phyloP scores from a whole-genome alignment of 306 rosid genomes.

The Lablab purpureus region DNA sequence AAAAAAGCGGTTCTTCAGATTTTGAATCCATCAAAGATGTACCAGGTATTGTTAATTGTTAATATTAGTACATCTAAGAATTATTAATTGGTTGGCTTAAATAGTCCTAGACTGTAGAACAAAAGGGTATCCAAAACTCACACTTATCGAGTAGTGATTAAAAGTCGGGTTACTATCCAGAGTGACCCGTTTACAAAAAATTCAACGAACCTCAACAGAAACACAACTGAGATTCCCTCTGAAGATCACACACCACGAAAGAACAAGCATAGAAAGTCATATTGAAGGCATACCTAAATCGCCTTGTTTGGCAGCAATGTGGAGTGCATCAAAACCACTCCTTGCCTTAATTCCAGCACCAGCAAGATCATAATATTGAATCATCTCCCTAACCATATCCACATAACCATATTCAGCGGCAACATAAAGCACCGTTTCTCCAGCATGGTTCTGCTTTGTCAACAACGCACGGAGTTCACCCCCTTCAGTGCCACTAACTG shows the following conservation, averaged over 20 bases:
- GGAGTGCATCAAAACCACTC: slow-evolving; percentile 95
- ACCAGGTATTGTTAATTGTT: not conserved
- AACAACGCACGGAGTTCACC: slow-evolving; percentile 57
- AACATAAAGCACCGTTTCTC: slow-evolving; percentile 89
- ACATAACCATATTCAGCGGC: slow-evolving; percentile 89
- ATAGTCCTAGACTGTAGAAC: not conserved
- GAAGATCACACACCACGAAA: slow-evolving; percentile 28
- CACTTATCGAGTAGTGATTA: not conserved
- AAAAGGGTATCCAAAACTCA: not conserved
- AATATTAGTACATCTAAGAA: not conserved
- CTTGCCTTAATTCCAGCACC: slow-evolving; percentile 88
- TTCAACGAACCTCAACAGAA: not conserved
- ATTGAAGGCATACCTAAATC: slow-evolving; percentile 65
- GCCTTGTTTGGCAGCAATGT: slow-evolving; percentile 98
- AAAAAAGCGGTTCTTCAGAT: not conserved
- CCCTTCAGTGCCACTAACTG: slow-evolving; percentile 57
- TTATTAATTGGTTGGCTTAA: not conserved
- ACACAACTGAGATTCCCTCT: not conserved
- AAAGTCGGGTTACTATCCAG: not conserved
- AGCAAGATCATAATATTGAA: slow-evolving; percentile 72
- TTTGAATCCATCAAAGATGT: not conserved
- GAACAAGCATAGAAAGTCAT: slow-evolving; percentile 12
- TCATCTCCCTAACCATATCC: slow-evolving; percentile 89
- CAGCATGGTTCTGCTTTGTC: slow-evolving; percentile 85
- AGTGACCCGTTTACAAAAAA: not conserved